A percentile compares a stretch with the other conserved stretches of the same genome.
phyloP scores from a whole-genome alignment of 2,329 filamentous ascomycete genomes.

The Botrytis elliptica region DNA sequence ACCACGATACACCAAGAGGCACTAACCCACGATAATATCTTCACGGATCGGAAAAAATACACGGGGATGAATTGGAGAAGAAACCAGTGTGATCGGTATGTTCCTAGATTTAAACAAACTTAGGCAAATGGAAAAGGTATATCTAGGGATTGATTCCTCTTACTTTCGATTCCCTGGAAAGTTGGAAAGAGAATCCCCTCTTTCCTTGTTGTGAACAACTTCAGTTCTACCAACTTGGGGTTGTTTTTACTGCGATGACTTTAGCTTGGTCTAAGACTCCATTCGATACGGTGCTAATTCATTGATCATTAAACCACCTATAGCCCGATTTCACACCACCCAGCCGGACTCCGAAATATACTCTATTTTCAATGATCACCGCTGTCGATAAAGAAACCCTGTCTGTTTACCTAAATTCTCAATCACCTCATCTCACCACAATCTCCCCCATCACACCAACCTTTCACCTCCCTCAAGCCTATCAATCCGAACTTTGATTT shows the following conservation, averaged over 20 bases:
- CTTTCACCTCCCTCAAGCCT: not conserved
- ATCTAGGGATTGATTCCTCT: no score
- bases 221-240: not conserved
- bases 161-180: not conserved
- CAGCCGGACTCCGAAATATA: no score
- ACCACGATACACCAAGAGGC: not conserved
- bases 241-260: no score
- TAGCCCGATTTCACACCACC: not conserved
- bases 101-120: not conserved
- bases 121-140: not conserved
- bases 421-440: not conserved
- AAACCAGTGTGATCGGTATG: rapidly evolving
- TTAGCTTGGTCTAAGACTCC: no score
- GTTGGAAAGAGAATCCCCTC: not conserved
- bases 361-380: not conserved
- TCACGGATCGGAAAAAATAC: not conserved
- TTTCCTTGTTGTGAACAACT: not conserved
- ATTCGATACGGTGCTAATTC: no score
- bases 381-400: not conserved
- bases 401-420: not conserved
- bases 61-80: rapidly evolving
- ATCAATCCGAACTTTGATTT: not conserved
- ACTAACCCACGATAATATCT: not conserved
- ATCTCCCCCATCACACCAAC: not conserved
- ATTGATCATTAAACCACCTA: not conserved